phyloP scores from a whole-genome alignment of 257 asterid genomes.

The Capsicum baccatum region DNA sequence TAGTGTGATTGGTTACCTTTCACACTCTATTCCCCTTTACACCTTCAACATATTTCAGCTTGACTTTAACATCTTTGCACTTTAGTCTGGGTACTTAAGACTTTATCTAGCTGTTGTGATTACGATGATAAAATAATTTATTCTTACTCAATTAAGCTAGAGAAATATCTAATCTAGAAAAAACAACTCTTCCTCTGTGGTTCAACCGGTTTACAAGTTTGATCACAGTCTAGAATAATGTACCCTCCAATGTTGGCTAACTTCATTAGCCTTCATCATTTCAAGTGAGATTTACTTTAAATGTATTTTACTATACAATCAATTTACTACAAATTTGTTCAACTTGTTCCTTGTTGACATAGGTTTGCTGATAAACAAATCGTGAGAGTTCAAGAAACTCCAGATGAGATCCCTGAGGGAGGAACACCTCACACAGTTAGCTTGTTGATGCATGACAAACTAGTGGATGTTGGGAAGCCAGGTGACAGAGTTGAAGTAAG shows the following conservation, averaged over 20 bases:
- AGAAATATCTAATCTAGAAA: not conserved
- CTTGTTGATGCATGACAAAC: conserved; percentile 94
- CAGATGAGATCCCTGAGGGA: conserved; percentile 98
- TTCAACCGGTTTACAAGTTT: conserved; percentile 1
- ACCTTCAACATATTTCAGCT: not conserved
- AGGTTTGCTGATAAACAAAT: conserved; percentile 99
- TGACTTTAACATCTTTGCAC: conserved; percentile 1
- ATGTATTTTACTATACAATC: not conserved
- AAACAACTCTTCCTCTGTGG: not conserved
- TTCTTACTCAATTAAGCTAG: not conserved
- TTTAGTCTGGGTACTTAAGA: not conserved
- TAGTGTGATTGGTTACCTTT: not conserved
- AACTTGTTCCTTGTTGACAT: not conserved
- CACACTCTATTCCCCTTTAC: not conserved
- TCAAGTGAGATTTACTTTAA: not conserved
- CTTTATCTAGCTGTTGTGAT: not conserved
- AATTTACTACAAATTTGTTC: not conserved
- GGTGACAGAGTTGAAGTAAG: conserved; percentile 99
- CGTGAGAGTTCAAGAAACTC: conserved; percentile 97
- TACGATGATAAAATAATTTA: not conserved
- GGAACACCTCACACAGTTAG: conserved; percentile 99
- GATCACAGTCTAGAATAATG: not conserved
- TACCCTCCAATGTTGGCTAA: not conserved
- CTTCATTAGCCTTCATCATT: conserved; percentile 5
- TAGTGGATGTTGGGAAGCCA: conserved; percentile 97